Evolutionary conservation across 768 basidiomycete species (phyloP).

Genomic region (Mycena maculata): DNA sequence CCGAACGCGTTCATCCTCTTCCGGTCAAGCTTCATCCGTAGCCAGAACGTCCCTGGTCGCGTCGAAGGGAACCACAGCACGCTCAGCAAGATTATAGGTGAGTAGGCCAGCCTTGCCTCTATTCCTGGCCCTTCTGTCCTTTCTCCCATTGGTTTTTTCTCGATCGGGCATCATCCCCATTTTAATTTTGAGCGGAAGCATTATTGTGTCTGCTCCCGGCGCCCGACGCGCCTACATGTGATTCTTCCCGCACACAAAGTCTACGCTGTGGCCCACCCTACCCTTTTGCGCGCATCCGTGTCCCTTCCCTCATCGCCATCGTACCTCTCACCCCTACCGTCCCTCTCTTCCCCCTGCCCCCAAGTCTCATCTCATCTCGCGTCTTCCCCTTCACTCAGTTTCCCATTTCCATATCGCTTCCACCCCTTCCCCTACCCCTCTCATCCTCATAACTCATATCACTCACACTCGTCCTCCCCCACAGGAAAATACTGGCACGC

Average conservation of each 20-base stretch:
- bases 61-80: conserved; percentile 86
- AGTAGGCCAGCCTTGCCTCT: conserved; percentile 35
- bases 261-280: too few relatives aligned
- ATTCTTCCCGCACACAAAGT: too few relatives aligned
- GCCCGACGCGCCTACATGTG: too few relatives aligned
- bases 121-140: neutral
- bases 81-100: conserved; percentile 86
- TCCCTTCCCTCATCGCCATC: too few relatives aligned
- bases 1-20: conserved; percentile 91
- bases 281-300: too few relatives aligned
- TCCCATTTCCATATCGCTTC: too few relatives aligned
- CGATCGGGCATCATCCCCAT: too few relatives aligned
- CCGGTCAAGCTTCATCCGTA: conserved; percentile 80
- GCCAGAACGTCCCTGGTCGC: conserved; percentile 77
- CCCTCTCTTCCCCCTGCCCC: neutral
- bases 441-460: neutral
- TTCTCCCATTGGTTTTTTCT: neutral
- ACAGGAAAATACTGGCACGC: conserved; percentile 81
- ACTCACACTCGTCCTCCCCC: neutral
- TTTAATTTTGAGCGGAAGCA: too few relatives aligned
- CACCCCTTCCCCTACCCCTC: too few relatives aligned
- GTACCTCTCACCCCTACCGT: too few relatives aligned
- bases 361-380: neutral
- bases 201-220: too few relatives aligned
- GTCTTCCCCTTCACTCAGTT: neutral